Evolutionary conservation across 768 basidiomycete genomes (phyloP), one percentile per base, ranked within the genome.

Genomic region (Phaffia tasmanica): DNA sequence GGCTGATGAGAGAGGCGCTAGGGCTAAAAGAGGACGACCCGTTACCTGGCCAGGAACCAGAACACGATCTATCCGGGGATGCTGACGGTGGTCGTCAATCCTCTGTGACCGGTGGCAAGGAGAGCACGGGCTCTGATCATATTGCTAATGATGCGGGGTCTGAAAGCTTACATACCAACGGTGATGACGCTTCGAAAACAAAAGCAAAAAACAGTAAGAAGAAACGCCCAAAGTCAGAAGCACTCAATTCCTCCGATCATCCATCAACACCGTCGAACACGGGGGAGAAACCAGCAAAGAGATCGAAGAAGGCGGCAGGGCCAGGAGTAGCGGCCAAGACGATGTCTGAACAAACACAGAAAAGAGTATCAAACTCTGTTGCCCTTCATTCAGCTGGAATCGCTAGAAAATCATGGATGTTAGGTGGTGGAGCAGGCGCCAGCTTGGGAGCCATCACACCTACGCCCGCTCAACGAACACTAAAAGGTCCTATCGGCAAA

Each of bases 341-440:
- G 73, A 89, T 93, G 87, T 86, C 85, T 6, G 90, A 91, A 76
- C 90, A 92, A 71, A 86, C 89, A 72, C 80, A 85, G 71, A 93
- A 93, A 81, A 90, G 89, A 75, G 85, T 92, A 85, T 87, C 86
- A 46, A 90, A 94, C 75, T 86, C 86, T 27, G 87, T 88, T 7
- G 90, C 90, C 27, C 86, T 85, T 70, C 88, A 89, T 74, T 88
- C 88, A 6, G 88, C 89, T n/a, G 90, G 90, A 0, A 70, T 73
- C 21, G 74, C 89, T 25, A 76, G 76, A 61, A 84, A 91, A 72
- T 81, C 87, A 19, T 93, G 90, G 90, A 89, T 92, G 88, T 89
- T 79, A 19, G 82, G 86, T 6, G 82, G 83, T 2, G 82, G 80
- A 68, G 77, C 80, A 0, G 77, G 79, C 1, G 75, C 81, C 23